Evolutionary conservation across 305 asterid species (phyloP).

Genomic region (Fraxinus sp.): DNA sequence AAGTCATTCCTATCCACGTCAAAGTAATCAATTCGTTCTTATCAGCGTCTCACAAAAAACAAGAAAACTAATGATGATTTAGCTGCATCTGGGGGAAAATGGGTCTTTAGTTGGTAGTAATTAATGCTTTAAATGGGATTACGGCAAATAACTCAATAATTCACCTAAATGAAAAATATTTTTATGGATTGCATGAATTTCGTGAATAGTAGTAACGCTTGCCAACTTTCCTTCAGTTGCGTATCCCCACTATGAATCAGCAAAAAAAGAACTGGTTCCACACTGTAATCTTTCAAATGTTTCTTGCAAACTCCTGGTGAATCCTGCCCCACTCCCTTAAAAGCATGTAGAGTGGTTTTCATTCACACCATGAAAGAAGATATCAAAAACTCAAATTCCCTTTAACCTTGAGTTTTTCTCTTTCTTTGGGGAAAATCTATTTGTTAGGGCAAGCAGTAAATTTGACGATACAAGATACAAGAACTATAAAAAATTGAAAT

Average conservation of each 20-base stretch:
- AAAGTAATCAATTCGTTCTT: slow-evolving; percentile 32
- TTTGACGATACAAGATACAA: background rate
- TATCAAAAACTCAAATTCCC: too few species aligned
- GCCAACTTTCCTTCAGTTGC: background rate
- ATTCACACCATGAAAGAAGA: background rate
- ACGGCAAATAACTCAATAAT: background rate
- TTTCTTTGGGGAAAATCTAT: background rate
- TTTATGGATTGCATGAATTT: background rate
- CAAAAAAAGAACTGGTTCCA: background rate
- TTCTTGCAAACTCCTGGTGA: background rate
- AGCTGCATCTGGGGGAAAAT: slow-evolving; percentile 31
- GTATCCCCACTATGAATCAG: background rate
- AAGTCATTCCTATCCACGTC: slow-evolving; percentile 32
- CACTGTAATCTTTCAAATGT: background rate
- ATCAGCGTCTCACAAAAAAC: slow-evolving; percentile 24
- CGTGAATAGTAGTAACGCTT: background rate
- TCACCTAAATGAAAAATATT: background rate
- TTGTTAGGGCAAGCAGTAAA: background rate
- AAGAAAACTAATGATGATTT: slow-evolving; percentile 33
- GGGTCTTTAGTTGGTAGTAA: slow-evolving; percentile 38
- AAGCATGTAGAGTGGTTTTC: background rate
- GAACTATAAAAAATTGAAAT: background rate
- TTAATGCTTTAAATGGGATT: slow-evolving; percentile 25
- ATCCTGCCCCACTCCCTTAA: background rate
- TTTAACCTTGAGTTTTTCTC: too few species aligned